phyloP scores from a whole-genome alignment of 1,284 basidiomycete species.

The Gymnopus androsaceus region DNA sequence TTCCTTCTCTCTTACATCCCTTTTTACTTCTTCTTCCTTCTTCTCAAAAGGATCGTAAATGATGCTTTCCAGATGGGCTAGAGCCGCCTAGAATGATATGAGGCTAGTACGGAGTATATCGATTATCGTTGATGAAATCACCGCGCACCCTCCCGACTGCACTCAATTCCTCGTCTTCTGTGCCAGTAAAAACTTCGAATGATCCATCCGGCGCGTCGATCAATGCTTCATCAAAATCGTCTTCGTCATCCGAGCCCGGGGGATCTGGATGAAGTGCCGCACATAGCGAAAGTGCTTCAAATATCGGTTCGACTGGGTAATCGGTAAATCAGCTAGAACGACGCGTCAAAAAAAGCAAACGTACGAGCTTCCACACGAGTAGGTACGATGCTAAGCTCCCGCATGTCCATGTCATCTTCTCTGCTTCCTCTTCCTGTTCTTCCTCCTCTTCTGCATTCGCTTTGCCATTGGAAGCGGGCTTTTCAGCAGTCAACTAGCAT shows the following conservation, averaged over 20 bases:
- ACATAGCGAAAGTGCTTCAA: constrained; percentile 85
- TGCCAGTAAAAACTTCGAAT: constrained; percentile 65
- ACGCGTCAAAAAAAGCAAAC: constrained; percentile 30
- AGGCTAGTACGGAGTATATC: constrained; percentile 86
- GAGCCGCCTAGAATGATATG: constrained; percentile 56
- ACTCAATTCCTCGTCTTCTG: constrained; percentile 68
- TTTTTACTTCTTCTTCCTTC: background rate
- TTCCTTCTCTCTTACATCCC: background rate
- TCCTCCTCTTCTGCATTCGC: constrained; percentile 37
- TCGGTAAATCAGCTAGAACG: constrained; percentile 4
- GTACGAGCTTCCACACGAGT: constrained; percentile 58
- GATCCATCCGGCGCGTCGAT: constrained; percentile 49
- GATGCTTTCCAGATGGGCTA: constrained; percentile 75
- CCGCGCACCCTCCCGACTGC: constrained; percentile 93
- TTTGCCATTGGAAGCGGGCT: constrained; percentile 27
- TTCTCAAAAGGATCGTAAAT: constrained; percentile 34
- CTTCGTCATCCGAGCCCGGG: constrained; percentile 51
- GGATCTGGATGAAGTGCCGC: constrained; percentile 89
- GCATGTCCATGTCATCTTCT: constrained; percentile 50
- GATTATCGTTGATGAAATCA: constrained; percentile 78
- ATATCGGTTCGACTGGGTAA: constrained; percentile 78
- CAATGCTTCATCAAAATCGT: constrained; percentile 67
- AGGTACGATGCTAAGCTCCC: constrained; percentile 78
- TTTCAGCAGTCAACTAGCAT: constrained; percentile 25
- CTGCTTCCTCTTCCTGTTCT: background rate